Percentiles rank a stretch among this genome's conserved stretches.
phyloP scores from a whole-genome alignment of 164 flowering plant genomes.

The Stephania japonica region DNA sequence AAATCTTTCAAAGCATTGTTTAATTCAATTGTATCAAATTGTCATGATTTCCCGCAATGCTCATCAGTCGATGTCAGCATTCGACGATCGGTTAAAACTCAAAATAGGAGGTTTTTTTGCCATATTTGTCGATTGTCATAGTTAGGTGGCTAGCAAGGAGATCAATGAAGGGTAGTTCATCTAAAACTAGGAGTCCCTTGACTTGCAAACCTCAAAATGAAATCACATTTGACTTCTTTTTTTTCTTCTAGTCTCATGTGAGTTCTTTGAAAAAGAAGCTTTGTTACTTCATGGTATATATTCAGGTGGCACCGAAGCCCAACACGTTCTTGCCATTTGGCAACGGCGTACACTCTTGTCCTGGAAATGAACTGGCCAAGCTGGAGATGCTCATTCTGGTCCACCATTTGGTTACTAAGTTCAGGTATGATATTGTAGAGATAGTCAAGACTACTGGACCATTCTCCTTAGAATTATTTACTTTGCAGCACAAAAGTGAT shows the following conservation, averaged over 20 bases:
- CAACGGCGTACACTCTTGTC: constrained; percentile 66
- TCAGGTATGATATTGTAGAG: constrained; percentile 44
- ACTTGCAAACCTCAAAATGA: not conserved
- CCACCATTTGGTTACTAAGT: constrained; percentile 62
- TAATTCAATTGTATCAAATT: too few species aligned
- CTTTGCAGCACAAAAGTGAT: not conserved
- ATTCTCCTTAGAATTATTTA: not conserved
- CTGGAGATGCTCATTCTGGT: constrained; percentile 58
- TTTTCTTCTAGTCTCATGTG: not conserved
- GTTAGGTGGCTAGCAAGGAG: not conserved
- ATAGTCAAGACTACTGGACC: not conserved
- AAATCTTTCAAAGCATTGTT: too few species aligned
- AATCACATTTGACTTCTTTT: not conserved
- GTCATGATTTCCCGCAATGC: too few species aligned
- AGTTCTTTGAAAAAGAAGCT: not conserved
- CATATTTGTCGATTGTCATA: not conserved
- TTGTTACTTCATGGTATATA: not conserved
- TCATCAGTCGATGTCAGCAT: too few species aligned
- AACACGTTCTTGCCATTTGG: constrained; percentile 82
- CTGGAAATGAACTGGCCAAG: constrained; percentile 82
- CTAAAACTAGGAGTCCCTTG: not conserved
- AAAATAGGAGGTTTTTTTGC: not conserved
- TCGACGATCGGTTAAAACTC: not conserved
- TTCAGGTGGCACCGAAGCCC: constrained; percentile 63
- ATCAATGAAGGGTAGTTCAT: not conserved